Conservation (phyloP, 768 basidiomycete species). For the Russula sp. region DNA sequence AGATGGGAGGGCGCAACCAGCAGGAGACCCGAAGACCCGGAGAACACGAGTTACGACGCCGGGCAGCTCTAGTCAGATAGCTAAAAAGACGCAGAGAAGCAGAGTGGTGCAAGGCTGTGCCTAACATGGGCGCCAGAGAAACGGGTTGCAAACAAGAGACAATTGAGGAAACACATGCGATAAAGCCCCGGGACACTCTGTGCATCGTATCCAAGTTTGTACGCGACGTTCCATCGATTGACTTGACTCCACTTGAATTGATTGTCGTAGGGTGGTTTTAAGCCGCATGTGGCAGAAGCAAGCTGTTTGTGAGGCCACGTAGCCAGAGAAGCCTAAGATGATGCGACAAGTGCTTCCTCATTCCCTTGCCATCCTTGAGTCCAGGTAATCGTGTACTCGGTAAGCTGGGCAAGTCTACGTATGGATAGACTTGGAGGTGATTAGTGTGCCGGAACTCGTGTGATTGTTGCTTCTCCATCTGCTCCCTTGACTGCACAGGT, state of each 20-base stretch:
- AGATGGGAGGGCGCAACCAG: neutral
- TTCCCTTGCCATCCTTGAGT: too few species aligned
- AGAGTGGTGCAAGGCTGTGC: neutral
- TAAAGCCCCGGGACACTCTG: constrained; percentile 1
- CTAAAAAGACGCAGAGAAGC: neutral
- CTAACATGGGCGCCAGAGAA: neutral
- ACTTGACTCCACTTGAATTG: neutral
- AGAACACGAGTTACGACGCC: neutral
- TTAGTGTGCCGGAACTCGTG: neutral
- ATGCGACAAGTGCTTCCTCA: neutral
- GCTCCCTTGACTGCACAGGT: neutral
- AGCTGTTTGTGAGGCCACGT: neutral
- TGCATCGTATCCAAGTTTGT: neutral
- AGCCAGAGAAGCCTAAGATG: neutral
- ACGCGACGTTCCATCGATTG: neutral
- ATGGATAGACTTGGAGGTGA: neutral
- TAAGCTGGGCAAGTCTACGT: neutral
- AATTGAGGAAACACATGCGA: neutral
- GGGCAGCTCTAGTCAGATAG: neutral
- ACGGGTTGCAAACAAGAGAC: neutral
- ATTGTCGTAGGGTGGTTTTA: too few species aligned
- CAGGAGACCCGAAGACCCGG: too few species aligned
- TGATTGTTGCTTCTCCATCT: neutral
- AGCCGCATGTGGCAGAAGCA: neutral
- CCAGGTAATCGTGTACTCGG: neutral